Evolutionary conservation across 1,284 basidiomycete genomes (phyloP).

Genomic region (Apiotrichum veenhuisii): DNA sequence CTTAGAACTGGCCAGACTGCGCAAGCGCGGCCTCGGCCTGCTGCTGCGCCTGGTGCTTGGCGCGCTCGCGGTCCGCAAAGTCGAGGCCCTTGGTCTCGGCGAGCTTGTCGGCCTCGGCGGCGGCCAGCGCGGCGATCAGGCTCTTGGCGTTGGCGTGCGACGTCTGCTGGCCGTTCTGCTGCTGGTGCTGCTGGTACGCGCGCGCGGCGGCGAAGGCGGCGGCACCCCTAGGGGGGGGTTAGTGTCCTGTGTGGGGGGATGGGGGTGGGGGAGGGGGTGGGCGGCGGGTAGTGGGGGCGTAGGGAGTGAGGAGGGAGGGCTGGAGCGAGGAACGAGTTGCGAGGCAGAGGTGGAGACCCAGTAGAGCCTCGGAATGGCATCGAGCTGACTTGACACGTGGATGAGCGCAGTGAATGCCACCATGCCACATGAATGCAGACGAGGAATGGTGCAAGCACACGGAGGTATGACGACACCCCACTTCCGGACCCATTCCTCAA

Average conservation of each 20-base stretch:
- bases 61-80: conserved; percentile 40
- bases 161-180: conserved; percentile 36
- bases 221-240: conserved; percentile 29
- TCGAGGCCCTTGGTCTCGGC: conserved; percentile 48
- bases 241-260: neutral
- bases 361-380: too few relatives aligned
- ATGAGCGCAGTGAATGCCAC: too few relatives aligned
- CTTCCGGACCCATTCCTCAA: too few relatives aligned
- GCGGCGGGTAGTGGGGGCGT: neutral
- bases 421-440: too few relatives aligned
- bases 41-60: conserved; percentile 30
- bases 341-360: too few relatives aligned
- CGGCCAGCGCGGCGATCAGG: conserved; percentile 41
- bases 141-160: conserved; percentile 14
- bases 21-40: conserved; percentile 37
- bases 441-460: neutral
- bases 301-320: neutral
- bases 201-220: conserved; percentile 43
- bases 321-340: too few relatives aligned
- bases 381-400: too few relatives aligned
- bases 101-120: conserved; percentile 47
- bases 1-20: conserved; percentile 38
- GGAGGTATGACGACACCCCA: too few relatives aligned
- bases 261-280: too few relatives aligned
- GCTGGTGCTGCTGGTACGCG: conserved; percentile 44